A percentile compares a stretch with the other conserved stretches of the same genome.
Evolutionary conservation across 139 green algal genomes (phyloP).

Genomic region (Tetratostichococcus sp.): DNA sequence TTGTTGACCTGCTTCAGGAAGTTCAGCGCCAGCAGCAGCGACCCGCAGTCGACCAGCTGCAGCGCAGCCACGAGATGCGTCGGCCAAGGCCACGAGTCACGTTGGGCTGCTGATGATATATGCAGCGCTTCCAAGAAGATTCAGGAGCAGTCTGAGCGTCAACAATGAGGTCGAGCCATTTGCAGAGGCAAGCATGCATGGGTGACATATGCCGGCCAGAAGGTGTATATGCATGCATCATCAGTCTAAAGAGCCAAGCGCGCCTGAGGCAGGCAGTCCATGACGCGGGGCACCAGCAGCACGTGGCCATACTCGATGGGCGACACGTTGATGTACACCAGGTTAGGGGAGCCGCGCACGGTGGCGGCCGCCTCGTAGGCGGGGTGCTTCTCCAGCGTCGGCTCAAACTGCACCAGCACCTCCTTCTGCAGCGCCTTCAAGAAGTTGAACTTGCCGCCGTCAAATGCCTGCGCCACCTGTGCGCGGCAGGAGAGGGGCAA

Average conservation of each 20-base stretch:
- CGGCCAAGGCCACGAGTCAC: too few species aligned
- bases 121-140: too few species aligned
- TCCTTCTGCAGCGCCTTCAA: slow-evolving; percentile 87
- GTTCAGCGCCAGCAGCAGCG: slow-evolving; percentile 79
- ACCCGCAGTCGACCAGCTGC: slow-evolving; percentile 63
- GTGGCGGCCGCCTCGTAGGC: background rate
- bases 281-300: slow-evolving; percentile 86
- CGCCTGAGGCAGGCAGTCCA: slow-evolving; percentile 56
- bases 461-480: slow-evolving; percentile 81
- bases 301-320: slow-evolving; percentile 99
- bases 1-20: slow-evolving; percentile 83
- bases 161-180: too few species aligned
- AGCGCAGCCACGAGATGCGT: background rate
- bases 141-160: too few species aligned
- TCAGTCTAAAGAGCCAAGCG: background rate
- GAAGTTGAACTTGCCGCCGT: slow-evolving; percentile 98
- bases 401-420: slow-evolving; percentile 90
- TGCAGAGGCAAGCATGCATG: too few species aligned
- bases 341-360: slow-evolving; percentile 50
- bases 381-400: slow-evolving; percentile 1
- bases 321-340: slow-evolving; percentile 96
- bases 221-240: too few species aligned
- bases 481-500: too few species aligned
- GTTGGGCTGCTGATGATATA: too few species aligned
- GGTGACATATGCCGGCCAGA: too few species aligned